Conservation (phyloP, 75 land plant species). For the Selaginella tamariscina region DNA sequence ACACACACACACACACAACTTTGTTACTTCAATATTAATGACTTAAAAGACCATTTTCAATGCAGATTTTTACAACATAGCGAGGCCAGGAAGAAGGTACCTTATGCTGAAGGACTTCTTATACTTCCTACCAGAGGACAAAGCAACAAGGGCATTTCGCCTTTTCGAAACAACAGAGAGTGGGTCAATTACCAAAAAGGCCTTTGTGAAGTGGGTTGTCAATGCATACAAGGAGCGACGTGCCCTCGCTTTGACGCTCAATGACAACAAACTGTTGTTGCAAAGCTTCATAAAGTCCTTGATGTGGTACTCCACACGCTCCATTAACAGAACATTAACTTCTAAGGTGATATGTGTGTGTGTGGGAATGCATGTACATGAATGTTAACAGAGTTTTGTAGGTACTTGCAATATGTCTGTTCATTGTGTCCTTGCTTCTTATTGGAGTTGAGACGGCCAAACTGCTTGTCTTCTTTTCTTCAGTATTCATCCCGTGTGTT, state of each 20-base stretch:
- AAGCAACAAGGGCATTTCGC: conserved; percentile 23
- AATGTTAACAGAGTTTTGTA: too few relatives aligned
- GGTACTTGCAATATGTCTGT: background rate
- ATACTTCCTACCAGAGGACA: conserved; percentile 33
- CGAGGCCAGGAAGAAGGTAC: conserved; percentile 21
- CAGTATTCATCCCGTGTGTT: conserved; percentile 5
- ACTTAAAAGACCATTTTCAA: background rate
- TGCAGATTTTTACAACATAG: conserved; percentile 33
- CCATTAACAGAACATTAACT: background rate
- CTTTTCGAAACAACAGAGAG: conserved; percentile 23
- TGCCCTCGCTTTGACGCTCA: conserved; percentile 23
- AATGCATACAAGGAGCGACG: conserved; percentile 31
- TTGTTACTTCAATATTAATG: background rate
- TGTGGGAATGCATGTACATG: too few relatives aligned
- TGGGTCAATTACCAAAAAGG: conserved; percentile 26
- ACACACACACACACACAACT: too few relatives aligned
- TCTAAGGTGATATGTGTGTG: background rate
- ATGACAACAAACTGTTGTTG: conserved; percentile 13
- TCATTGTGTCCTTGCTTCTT: conserved; percentile 5
- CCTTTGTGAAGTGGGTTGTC: conserved; percentile 33
- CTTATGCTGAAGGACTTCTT: conserved; percentile 22
- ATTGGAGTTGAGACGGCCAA: conserved; percentile 4
- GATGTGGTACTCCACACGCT: background rate
- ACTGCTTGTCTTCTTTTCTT: conserved; percentile 10
- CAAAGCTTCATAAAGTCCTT: conserved; percentile 11